Percentiles rank a stretch among this genome's conserved stretches.
These are phyloP conservation scores for Tetrapisispora fleetii DNA, from an alignment of 805 yeast genomes.

Conservation along the genomic window DNA sequence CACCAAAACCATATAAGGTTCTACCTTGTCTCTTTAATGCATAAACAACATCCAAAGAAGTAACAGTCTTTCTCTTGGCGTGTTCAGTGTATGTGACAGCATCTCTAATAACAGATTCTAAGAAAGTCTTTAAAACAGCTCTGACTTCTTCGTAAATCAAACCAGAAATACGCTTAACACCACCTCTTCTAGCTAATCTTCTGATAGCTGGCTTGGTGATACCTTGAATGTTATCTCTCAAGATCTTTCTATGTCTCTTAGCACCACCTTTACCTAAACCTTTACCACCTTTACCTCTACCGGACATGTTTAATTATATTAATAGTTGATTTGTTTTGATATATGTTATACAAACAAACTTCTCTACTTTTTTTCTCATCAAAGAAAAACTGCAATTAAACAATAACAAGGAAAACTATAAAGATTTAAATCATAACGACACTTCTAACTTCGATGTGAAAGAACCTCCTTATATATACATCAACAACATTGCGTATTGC, in stretches of 20 bases:
- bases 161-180: conserved; percentile 99
- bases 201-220: conserved; percentile 99
- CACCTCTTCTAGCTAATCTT: conserved; percentile 99
- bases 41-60: conserved; percentile 95
- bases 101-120: conserved; percentile 94
- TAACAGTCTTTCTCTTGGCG: conserved; percentile 99
- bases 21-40: conserved; percentile 99
- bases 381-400: no score
- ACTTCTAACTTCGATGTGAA: background rate
- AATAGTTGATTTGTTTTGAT: conserved; percentile 42
- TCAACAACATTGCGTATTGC: background rate
- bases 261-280: conserved; percentile 99
- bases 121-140: conserved; percentile 88
- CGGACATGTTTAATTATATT: conserved; percentile 54
- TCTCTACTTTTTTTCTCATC: background rate
- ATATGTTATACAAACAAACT: conserved; percentile 19
- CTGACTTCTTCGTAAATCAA: conserved; percentile 97
- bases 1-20: conserved; percentile 99
- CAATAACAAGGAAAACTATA: no score
- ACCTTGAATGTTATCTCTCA: conserved; percentile 99
- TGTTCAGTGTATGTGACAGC: conserved; percentile 99
- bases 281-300: conserved; percentile 99
- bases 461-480: background rate
- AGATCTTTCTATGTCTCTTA: conserved; percentile 98
- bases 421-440: no score